Percentiles rank a stretch among this genome's conserved stretches.
These are phyloP conservation scores for Aspergillus spinulosporus DNA, from an alignment of 2,329 filamentous ascomycete genomes.

Conservation along the genomic window DNA sequence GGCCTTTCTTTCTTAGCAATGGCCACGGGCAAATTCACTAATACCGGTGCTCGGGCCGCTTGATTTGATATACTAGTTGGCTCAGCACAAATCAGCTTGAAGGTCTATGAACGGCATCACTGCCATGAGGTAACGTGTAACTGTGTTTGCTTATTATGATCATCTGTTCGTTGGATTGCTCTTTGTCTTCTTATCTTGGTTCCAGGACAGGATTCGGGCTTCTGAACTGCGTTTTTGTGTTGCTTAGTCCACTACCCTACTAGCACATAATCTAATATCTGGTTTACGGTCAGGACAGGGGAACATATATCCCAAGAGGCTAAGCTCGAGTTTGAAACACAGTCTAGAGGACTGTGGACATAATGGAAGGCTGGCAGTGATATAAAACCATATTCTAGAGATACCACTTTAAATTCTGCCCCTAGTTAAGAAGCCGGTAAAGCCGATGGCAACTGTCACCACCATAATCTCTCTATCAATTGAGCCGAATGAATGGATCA, in stretches of 20 bases:
- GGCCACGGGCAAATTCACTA: neutral
- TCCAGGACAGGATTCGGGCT: neutral
- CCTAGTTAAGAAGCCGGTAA: neutral
- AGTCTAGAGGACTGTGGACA: neutral
- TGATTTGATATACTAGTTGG: neutral
- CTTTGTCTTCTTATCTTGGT: neutral
- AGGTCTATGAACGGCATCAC: neutral
- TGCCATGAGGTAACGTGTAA: conserved; percentile 2
- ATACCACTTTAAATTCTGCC: neutral
- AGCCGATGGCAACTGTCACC: neutral
- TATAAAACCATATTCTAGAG: neutral
- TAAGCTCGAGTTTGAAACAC: neutral
- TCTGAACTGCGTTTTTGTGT: neutral
- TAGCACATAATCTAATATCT: conserved; percentile 1
- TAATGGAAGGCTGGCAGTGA: neutral
- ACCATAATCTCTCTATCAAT: neutral
- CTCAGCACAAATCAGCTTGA: neutral
- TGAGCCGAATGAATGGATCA: neutral
- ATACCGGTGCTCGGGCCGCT: neutral
- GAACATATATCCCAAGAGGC: neutral
- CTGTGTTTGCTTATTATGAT: conserved; percentile 2
- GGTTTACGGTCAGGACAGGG: neutral
- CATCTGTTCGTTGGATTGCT: neutral
- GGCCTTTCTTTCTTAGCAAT: conserved; percentile 6
- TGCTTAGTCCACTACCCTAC: conserved; percentile 8